Base-by-base conservation (phyloP, 306 rosid genomes). In the Vigna hirtella region DNA sequence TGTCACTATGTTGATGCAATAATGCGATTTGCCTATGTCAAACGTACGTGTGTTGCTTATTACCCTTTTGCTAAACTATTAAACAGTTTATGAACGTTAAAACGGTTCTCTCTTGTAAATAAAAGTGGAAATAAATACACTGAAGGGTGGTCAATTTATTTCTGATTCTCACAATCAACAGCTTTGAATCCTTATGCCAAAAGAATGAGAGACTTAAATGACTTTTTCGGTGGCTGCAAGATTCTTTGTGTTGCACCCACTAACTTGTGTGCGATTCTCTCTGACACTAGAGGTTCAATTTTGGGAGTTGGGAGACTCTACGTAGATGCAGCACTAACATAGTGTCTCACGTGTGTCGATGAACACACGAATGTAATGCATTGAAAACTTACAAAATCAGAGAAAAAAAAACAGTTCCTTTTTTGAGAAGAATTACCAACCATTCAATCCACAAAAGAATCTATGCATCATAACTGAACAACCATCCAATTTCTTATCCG, bases 201-300 rank as follows among this genome's bases (percentile, higher is more conserved):
- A 74, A 79, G 86, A 74, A 70, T 67, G 83, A 66, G 79, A 82
- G 36, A 66, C 70, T 73, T 79, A 84, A 80, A 79, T 77, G 79
- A 68, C 83, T 91, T 83, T 93, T 83, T 87, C 83, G 76, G 89
- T 83, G 79, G 69, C 81, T 81, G 73, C 68, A 72, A 47, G 86
- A 87, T 85, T 89, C 88, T 77, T 81, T 59, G 72, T 51, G 86
- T 80, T 86, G 86, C 84, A 64, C 61, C 88, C 92, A 89, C 87
- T 89, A 86, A 85, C 86, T 86, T 89, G 93, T 50, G 61, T 50
- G 61, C 7, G 90, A 91, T 93, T 91, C 97, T 86, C 70, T 83
- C 83, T 36, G 79, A 77, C 79, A 28, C 81, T 56, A 32, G 62
- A 64, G 65, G 73, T 45, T 66, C 56, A 73, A 34, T 34, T 64